Evolutionary conservation across 805 yeast species (phyloP).

Genomic region (Grigorovia humatica): DNA sequence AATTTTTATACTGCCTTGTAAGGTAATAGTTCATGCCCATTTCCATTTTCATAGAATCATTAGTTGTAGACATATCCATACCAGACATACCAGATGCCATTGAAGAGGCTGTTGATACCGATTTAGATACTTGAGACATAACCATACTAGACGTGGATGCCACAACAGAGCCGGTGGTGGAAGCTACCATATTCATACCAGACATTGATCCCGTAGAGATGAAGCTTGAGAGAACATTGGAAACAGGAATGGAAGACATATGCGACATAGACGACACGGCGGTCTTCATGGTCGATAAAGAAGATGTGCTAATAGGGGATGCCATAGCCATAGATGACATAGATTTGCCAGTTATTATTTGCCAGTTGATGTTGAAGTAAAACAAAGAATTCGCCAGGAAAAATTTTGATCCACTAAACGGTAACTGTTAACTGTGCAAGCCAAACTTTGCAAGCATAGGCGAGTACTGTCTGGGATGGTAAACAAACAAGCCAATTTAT

Average conservation of each 20-base stretch:
- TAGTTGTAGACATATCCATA: conserved; percentile 12
- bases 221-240: no score
- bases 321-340: not conserved
- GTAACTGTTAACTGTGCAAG: not conserved
- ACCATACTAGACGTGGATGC: conserved; percentile 1
- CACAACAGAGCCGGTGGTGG: conserved; percentile 1
- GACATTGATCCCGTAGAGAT: no score
- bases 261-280: not conserved
- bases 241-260: no score
- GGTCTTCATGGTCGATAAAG: not conserved
- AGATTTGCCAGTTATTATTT: conserved; percentile 4
- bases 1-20: conserved; percentile 38
- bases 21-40: conserved; percentile 51
- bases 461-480: not conserved
- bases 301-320: not conserved
- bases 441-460: not conserved
- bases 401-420: no score
- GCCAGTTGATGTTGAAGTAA: not conserved
- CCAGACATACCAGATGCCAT: conserved; percentile 1
- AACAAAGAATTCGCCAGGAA: not conserved
- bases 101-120: not conserved
- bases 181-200: conserved; percentile 5
- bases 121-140: not conserved
- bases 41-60: conserved; percentile 10
- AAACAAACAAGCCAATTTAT: not conserved